These are phyloP conservation scores for Ciborinia camelliae DNA, from an alignment of 2,329 filamentous ascomycete species.

Conservation along the genomic window DNA sequence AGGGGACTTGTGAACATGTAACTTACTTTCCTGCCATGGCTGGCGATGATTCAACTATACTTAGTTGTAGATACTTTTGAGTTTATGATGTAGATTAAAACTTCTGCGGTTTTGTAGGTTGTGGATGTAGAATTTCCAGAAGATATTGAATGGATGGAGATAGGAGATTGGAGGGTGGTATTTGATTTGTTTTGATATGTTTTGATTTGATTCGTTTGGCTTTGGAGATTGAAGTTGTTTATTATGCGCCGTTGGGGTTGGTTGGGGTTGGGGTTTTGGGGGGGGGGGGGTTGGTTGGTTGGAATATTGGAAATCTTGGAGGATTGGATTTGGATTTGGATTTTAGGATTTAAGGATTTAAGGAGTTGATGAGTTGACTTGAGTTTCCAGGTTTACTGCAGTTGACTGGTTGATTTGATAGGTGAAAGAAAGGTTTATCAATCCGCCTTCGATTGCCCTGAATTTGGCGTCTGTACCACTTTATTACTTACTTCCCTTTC, in stretches of 20 bases:
- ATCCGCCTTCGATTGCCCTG: neutral
- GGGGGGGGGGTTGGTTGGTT: too few species aligned
- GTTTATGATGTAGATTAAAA: neutral
- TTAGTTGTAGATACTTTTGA: neutral
- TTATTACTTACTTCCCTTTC: neutral
- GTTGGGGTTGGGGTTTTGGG: too few species aligned
- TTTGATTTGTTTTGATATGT: neutral
- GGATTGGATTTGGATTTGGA: too few species aligned
- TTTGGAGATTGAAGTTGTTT: neutral
- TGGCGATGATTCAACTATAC: slow-evolving; percentile 13
- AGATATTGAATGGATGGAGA: neutral
- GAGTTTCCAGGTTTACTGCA: too few species aligned
- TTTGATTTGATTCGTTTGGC: neutral
- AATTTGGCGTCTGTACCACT: neutral
- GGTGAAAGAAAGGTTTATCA: neutral
- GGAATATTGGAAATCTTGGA: too few species aligned
- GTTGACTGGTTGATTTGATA: too few species aligned
- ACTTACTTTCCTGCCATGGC: slow-evolving; percentile 18
- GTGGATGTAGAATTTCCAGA: neutral
- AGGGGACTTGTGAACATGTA: neutral
- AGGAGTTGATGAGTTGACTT: neutral
- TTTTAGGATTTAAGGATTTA: too few species aligned
- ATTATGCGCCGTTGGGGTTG: neutral
- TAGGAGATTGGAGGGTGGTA: neutral
- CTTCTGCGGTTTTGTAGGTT: too few species aligned